Conservation (phyloP, 2,329 filamentous ascomycete genomes). For the Lanzia echinophila region DNA sequence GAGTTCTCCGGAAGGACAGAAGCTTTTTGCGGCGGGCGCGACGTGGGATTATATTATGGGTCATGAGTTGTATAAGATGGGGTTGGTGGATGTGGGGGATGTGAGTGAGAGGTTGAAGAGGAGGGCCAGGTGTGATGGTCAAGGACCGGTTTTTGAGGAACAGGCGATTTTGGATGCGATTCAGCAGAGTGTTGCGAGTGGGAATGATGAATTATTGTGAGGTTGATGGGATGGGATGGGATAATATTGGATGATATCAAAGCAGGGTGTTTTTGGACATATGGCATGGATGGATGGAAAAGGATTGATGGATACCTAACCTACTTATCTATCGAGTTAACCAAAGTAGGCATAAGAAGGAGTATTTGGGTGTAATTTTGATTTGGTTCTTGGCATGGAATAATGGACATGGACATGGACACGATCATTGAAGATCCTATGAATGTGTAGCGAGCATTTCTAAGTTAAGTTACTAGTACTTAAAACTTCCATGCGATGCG, state of each 20-base stretch:
- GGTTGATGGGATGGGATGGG: neutral
- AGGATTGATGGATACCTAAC: too few relatives aligned
- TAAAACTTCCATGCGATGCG: too few relatives aligned
- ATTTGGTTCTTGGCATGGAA: too few relatives aligned
- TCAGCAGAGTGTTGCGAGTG: conserved; percentile 67
- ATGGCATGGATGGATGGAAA: neutral
- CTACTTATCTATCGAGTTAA: too few relatives aligned
- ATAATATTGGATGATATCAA: conserved; percentile 9
- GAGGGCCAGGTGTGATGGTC: conserved; percentile 74
- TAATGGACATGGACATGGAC: too few relatives aligned
- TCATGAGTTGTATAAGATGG: conserved; percentile 69
- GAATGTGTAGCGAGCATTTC: too few relatives aligned
- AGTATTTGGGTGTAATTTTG: too few relatives aligned
- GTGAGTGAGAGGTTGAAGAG: conserved; percentile 74
- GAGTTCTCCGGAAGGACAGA: conserved; percentile 61
- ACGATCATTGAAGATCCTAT: too few relatives aligned
- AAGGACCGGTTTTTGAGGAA: conserved; percentile 83
- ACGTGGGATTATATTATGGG: conserved; percentile 86
- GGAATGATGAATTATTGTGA: conserved; percentile 71
- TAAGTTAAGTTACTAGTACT: too few relatives aligned
- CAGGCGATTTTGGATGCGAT: conserved; percentile 66
- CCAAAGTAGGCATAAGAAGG: too few relatives aligned
- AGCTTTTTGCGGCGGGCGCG: conserved; percentile 65
- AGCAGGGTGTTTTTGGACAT: neutral
- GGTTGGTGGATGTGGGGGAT: conserved; percentile 72